A percentile compares a stretch with the other conserved stretches of the same genome.
phyloP scores from a whole-genome alignment of 768 basidiomycete genomes.

The Mrakia blollopis region DNA sequence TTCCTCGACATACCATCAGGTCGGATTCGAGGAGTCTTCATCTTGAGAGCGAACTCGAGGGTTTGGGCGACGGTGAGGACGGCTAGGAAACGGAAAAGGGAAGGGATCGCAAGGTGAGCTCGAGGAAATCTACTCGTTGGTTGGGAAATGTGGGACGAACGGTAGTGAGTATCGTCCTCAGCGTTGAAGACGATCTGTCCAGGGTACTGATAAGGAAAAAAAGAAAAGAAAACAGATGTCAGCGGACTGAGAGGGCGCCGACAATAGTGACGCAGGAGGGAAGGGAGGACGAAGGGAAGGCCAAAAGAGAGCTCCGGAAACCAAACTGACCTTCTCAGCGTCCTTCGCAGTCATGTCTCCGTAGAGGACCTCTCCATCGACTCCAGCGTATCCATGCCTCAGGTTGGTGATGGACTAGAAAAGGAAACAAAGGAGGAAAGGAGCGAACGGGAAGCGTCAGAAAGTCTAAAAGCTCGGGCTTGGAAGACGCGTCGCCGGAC shows the following conservation, averaged over 20 bases:
- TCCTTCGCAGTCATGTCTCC: constrained; percentile 25
- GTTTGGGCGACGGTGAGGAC: constrained; percentile 31
- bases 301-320: not conserved
- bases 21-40: constrained; percentile 27
- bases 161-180: constrained; percentile 31
- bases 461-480: not conserved
- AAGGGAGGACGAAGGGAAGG: not conserved
- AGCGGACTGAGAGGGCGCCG: not conserved
- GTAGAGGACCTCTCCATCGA: constrained; percentile 29
- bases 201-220: constrained; percentile 7
- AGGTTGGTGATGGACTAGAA: constrained; percentile 23
- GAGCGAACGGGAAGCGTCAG: not conserved
- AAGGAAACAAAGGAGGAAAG: no score
- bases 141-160: not conserved
- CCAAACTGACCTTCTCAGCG: constrained; percentile 8
- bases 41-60: constrained; percentile 32
- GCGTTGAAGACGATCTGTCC: constrained; percentile 31
- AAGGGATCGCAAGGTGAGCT: not conserved
- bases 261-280: not conserved
- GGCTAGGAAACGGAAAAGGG: not conserved
- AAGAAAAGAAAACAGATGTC: not conserved
- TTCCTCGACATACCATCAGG: constrained; percentile 22
- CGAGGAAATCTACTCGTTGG: not conserved
- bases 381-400: constrained; percentile 29
- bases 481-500: no score